These are phyloP conservation scores for Talaromyces albobiverticillius DNA, from an alignment of 2,329 filamentous ascomycete genomes.

Conservation along the genomic window DNA sequence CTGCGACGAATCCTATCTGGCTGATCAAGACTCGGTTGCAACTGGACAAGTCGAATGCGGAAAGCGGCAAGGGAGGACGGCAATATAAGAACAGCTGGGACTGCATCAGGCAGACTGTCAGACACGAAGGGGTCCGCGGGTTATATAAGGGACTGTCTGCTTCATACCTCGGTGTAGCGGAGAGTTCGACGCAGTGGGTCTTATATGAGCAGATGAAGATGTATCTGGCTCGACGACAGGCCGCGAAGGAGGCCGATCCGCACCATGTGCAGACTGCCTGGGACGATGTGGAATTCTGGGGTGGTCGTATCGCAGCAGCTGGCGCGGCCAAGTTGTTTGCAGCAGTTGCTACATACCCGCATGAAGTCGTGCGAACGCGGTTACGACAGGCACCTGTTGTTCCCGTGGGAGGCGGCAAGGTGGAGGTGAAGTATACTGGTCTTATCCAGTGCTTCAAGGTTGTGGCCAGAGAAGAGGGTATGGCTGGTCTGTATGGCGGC, in stretches of 20 bases:
- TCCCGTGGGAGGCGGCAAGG: slow-evolving; percentile 61
- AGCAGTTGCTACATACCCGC: slow-evolving; percentile 82
- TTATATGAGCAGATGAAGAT: slow-evolving; percentile 91
- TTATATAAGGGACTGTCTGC: slow-evolving; percentile 89
- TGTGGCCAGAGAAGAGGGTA: slow-evolving; percentile 83
- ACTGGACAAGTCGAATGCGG: slow-evolving; percentile 79
- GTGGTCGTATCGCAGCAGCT: slow-evolving; percentile 75
- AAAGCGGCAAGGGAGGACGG: slow-evolving; percentile 53
- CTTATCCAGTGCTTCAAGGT: slow-evolving; percentile 84
- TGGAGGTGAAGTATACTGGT: slow-evolving; percentile 79
- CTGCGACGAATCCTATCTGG: slow-evolving; percentile 95
- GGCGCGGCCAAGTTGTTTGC: slow-evolving; percentile 76
- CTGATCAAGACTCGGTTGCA: slow-evolving; percentile 91
- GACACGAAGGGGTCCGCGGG: slow-evolving; percentile 74
- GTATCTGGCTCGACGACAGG: slow-evolving; percentile 62
- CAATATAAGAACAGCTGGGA: slow-evolving; percentile 86
- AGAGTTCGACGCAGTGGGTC: slow-evolving; percentile 90
- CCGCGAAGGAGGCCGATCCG: slow-evolving; percentile 52
- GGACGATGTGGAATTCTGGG: slow-evolving; percentile 75
- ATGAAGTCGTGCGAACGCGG: slow-evolving; percentile 84
- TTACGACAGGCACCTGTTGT: slow-evolving; percentile 83
- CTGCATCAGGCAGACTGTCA: slow-evolving; percentile 77
- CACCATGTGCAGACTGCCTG: slow-evolving; percentile 65
- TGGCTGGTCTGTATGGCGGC: slow-evolving; percentile 83
- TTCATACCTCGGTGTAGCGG: slow-evolving; percentile 85